These are phyloP conservation scores for Adenanthera pavonina DNA, from an alignment of 306 rosid genomes.

Conservation along the genomic window DNA sequence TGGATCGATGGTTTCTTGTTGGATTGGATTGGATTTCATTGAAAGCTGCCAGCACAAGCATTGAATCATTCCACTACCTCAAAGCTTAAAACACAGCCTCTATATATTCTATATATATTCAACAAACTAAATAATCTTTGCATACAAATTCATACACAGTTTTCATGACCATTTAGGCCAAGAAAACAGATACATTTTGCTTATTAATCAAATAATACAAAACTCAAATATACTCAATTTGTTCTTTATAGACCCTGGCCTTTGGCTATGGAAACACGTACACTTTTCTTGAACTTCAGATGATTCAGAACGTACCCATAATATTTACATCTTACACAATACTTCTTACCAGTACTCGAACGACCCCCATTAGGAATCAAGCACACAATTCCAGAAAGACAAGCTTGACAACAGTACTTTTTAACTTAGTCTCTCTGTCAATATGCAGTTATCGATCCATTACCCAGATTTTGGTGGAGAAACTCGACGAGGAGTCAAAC, in stretches of 20 bases:
- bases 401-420: conserved; percentile 5
- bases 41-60: background rate
- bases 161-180: conserved; percentile 37
- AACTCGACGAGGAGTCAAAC: conserved; percentile 53
- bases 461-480: conserved; percentile 35
- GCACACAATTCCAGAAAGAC: conserved; percentile 31
- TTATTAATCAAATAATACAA: background rate
- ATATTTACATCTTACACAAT: conserved; percentile 51
- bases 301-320: conserved; percentile 12
- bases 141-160: background rate
- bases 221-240: background rate
- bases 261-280: conserved; percentile 42
- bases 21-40: background rate
- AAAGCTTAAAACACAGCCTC: background rate
- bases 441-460: background rate
- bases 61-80: background rate
- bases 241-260: conserved; percentile 34
- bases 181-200: conserved; percentile 37
- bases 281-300: conserved; percentile 26
- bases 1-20: conserved; percentile 2
- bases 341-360: conserved; percentile 16
- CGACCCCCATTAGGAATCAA: conserved; percentile 43
- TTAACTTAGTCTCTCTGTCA: background rate
- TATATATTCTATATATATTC: background rate
- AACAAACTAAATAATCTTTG: conserved; percentile 21